phyloP scores from a whole-genome alignment of 2,329 filamentous ascomycete genomes.

The Colletotrichum lupini region DNA sequence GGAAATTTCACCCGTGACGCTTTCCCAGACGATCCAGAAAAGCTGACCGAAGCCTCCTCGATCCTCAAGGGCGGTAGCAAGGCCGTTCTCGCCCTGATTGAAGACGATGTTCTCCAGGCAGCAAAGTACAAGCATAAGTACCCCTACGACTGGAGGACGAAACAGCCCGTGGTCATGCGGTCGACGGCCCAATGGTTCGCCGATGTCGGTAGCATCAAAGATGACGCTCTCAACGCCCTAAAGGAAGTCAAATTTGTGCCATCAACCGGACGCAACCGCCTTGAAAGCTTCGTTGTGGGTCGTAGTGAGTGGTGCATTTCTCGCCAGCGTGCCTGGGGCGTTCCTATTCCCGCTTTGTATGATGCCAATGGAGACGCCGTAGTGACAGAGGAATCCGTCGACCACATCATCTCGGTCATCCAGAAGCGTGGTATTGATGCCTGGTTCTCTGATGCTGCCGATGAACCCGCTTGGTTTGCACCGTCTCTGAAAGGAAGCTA shows the following conservation, averaged over 20 bases:
- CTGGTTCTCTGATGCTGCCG: slow-evolving; percentile 88
- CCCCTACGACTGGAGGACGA: slow-evolving; percentile 97
- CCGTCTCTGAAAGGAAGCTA: slow-evolving; percentile 70
- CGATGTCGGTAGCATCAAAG: slow-evolving; percentile 86
- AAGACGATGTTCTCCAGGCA: slow-evolving; percentile 72
- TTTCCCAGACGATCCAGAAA: slow-evolving; percentile 74
- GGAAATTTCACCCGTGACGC: slow-evolving; percentile 86
- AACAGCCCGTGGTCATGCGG: slow-evolving; percentile 88
- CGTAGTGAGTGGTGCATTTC: slow-evolving; percentile 99
- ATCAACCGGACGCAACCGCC: slow-evolving; percentile 74
- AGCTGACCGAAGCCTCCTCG: slow-evolving; percentile 73
- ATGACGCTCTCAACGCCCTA: slow-evolving; percentile 76
- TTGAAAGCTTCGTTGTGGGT: slow-evolving; percentile 87
- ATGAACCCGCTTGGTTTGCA: slow-evolving; percentile 84
- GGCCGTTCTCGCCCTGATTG: slow-evolving; percentile 76
- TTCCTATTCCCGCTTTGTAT: slow-evolving; percentile 93
- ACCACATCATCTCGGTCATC: slow-evolving; percentile 86
- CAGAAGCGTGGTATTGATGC: slow-evolving; percentile 84
- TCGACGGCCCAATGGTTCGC: slow-evolving; percentile 99
- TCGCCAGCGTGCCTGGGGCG: slow-evolving; percentile 93
- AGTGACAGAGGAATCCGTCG: slow-evolving; percentile 82
- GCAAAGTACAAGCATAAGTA: slow-evolving; percentile 90
- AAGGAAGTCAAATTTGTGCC: slow-evolving; percentile 83
- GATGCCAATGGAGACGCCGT: slow-evolving; percentile 77
- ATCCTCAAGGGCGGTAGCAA: slow-evolving; percentile 78